Percentiles rank a stretch among this genome's conserved stretches.
Evolutionary conservation across 176 grass and related monocot species (phyloP).

Genomic region (Pharus latifolius): DNA sequence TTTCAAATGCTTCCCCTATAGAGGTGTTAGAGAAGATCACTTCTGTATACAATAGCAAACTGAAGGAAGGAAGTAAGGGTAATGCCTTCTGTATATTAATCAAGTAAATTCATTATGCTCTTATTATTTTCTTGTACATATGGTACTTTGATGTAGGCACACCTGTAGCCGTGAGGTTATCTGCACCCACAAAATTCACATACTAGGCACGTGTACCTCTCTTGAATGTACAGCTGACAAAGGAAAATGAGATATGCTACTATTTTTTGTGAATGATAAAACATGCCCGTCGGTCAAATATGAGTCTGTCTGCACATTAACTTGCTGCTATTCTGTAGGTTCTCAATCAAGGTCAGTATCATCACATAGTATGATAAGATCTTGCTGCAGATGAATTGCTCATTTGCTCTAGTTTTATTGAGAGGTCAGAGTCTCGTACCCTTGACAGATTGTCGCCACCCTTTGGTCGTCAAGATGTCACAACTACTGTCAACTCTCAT

Average conservation of each 20-base stretch:
- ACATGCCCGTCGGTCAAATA: neutral
- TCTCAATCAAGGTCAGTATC: slow-evolving; percentile 38
- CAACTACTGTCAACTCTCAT: slow-evolving; percentile 22
- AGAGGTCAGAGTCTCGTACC: slow-evolving; percentile 1
- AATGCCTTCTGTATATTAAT: neutral
- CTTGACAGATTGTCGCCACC: slow-evolving; percentile 43
- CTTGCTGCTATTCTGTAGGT: slow-evolving; percentile 29
- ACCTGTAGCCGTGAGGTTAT: neutral
- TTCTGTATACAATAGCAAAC: slow-evolving; percentile 18
- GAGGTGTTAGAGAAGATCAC: slow-evolving; percentile 23
- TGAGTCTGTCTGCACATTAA: neutral
- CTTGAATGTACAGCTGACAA: neutral
- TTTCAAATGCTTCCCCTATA: slow-evolving; percentile 17
- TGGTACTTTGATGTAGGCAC: neutral
- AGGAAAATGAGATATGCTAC: neutral
- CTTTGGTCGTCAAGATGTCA: slow-evolving; percentile 35
- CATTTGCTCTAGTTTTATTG: neutral
- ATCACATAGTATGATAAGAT: slow-evolving; percentile 11
- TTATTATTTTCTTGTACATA: neutral
- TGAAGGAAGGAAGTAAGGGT: slow-evolving; percentile 44
- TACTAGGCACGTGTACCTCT: neutral
- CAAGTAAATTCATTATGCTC: neutral
- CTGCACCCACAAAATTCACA: slow-evolving; percentile 1
- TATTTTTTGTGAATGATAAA: slow-evolving; percentile 11
- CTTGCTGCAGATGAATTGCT: neutral